These are phyloP conservation scores for Neurospora sp. DNA, from an alignment of 495 filamentous ascomycete genomes.

Conservation along the genomic window DNA sequence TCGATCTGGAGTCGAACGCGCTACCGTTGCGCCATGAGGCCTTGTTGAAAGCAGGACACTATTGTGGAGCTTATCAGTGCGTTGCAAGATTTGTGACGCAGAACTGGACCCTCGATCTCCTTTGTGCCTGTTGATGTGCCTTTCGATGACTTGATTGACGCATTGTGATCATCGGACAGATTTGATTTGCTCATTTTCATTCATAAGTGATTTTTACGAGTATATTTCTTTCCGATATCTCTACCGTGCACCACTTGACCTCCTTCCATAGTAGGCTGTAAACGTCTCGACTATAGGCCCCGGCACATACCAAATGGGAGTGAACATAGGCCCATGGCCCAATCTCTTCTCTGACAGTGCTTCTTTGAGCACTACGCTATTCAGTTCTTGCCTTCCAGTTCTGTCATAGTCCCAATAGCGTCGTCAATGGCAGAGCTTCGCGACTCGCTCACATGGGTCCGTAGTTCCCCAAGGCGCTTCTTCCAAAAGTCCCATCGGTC, in stretches of 20 bases:
- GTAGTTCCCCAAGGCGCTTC: not conserved
- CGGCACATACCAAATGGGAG: not conserved
- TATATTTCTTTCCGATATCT: not conserved
- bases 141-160: not conserved
- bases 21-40: constrained; percentile 28
- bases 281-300: not conserved
- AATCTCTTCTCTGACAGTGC: not conserved
- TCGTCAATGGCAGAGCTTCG: not conserved
- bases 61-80: not conserved
- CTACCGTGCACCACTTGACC: not conserved
- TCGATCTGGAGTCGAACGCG: constrained; percentile 37
- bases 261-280: not conserved
- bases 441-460: not conserved
- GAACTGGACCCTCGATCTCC: not conserved
- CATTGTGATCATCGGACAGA: not conserved
- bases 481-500: not conserved
- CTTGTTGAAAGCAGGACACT: not conserved
- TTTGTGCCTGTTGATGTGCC: not conserved
- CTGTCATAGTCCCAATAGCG: not conserved
- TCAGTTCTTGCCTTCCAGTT: not conserved
- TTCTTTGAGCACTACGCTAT: not conserved
- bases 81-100: not conserved
- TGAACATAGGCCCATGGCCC: not conserved
- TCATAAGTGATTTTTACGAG: not conserved
- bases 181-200: not conserved